Evolutionary conservation across 2,329 filamentous ascomycete genomes (phyloP), one percentile per base, ranked within the genome.

Genomic region (Botryotinia globosa): DNA sequence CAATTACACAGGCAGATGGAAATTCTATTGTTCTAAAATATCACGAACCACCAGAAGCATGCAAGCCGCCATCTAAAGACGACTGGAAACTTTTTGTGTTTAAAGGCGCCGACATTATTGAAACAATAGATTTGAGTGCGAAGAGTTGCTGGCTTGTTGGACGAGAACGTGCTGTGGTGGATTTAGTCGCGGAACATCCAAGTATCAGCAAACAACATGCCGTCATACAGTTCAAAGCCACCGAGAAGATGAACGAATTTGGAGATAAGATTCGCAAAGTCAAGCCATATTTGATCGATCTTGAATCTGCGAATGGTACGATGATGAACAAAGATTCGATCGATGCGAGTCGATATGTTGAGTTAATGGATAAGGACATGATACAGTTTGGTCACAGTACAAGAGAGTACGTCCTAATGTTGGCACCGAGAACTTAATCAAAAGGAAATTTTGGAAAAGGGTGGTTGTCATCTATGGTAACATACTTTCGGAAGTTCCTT

Each of bases 161-260:
- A 0, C 87, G 94, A 64, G 94, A 98, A 78, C 82, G 87, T 70
- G 84, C 91, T 8, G 91, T 99, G 5, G 94, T 93, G 3, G 96
- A 99, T 80, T 85, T 97, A 73, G 85, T 89, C 3, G 88, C 97
- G 12, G 94, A 97, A 80, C 95, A 99, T 80, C 94, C 94, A 0
- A 98, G 94, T 82, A 90, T 94, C 79, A 97, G 94, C 81, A 97
- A 97, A 82, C 96, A 99, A 83, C 96, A 99, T 81, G 95, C 95
- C 0, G 96, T 94, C 14, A 88, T 99, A 61, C 96, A 99, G 81
- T 99, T 99, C 79, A 90, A 96, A 54, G 91, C 94, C 80, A 89
- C 92, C 32, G 92, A 94, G 79, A 94, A 91, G 82, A 89, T 89
- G 74, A 94, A 97, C 77, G 94, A 98, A 82, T 97, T 88, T 80